Conservation (phyloP, 2,329 filamentous ascomycete genomes). For the Onygenales sp. region DNA sequence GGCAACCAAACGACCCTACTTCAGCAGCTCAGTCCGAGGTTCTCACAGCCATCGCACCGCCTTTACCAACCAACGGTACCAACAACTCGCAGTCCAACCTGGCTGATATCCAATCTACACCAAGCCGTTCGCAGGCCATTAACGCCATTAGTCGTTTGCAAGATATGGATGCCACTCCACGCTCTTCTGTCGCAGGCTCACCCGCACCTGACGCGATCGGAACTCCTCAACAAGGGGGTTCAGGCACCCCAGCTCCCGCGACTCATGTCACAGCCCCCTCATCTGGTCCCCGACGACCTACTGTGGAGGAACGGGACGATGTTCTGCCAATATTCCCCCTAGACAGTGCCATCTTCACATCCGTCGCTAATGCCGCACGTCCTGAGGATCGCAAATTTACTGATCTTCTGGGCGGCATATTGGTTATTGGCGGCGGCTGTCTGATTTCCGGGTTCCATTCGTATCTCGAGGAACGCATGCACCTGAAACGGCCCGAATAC, state of each 20-base stretch:
- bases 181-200: conserved; percentile 77
- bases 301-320: conserved; percentile 58
- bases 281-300: conserved; percentile 19
- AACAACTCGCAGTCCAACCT: conserved; percentile 28
- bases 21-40: conserved; percentile 73
- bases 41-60: conserved; percentile 42
- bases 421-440: conserved; percentile 78
- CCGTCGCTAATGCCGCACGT: conserved; percentile 75
- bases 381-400: conserved; percentile 88
- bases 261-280: conserved; percentile 6
- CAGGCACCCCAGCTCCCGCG: conserved; percentile 31
- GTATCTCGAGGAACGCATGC: conserved; percentile 74
- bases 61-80: conserved; percentile 17
- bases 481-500: conserved; percentile 52
- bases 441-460: conserved; percentile 71
- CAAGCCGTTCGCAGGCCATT: conserved; percentile 50
- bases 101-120: conserved; percentile 31
- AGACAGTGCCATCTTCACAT: conserved; percentile 81
- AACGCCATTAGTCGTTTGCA: conserved; percentile 61
- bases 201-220: conserved; percentile 67
- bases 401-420: conserved; percentile 81
- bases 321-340: conserved; percentile 75
- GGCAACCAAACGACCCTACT: conserved; percentile 79
- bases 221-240: conserved; percentile 50
- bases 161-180: conserved; percentile 65